Percentiles rank a stretch among this genome's conserved stretches.
Conservation (phyloP, 2,329 filamentous ascomycete genomes). For the Coniella lustricola region DNA sequence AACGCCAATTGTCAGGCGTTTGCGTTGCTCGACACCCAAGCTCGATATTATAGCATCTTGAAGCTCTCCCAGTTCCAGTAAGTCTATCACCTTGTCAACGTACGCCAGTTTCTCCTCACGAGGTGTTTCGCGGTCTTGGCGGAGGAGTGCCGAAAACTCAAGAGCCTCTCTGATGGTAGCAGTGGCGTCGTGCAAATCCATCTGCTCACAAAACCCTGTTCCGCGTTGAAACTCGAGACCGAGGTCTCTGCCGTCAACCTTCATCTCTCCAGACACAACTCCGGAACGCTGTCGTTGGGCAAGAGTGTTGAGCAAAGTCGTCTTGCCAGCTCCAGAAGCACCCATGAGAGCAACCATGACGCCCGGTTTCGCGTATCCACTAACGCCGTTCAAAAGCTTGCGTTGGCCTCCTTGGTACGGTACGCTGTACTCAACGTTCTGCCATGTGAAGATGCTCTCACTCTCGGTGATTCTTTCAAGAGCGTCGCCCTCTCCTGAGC, state of each 20-base stretch:
- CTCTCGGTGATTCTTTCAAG: slow-evolving; percentile 11
- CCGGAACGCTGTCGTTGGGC: slow-evolving; percentile 61
- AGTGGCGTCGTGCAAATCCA: slow-evolving; percentile 61
- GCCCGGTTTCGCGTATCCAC: slow-evolving; percentile 73
- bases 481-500: slow-evolving; percentile 51
- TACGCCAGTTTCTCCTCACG: slow-evolving; percentile 59
- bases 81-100: slow-evolving; percentile 63
- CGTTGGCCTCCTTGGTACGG: slow-evolving; percentile 13
- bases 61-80: slow-evolving; percentile 60
- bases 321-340: slow-evolving; percentile 76
- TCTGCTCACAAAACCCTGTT: slow-evolving; percentile 65
- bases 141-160: slow-evolving; percentile 58
- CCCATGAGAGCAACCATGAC: slow-evolving; percentile 77
- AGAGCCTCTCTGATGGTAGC: slow-evolving; percentile 63
- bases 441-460: slow-evolving; percentile 18
- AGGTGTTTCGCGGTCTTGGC: slow-evolving; percentile 51
- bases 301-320: slow-evolving; percentile 69
- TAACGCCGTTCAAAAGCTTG: slow-evolving; percentile 49
- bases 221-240: slow-evolving; percentile 62
- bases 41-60: slow-evolving; percentile 64
- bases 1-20: slow-evolving; percentile 65
- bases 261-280: slow-evolving; percentile 50
- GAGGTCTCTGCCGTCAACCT: slow-evolving; percentile 55
- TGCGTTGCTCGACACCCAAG: slow-evolving; percentile 45
- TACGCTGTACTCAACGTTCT: slow-evolving; percentile 16